Conservation (phyloP, 805 yeast genomes). For the Ogataea salicorniae region DNA sequence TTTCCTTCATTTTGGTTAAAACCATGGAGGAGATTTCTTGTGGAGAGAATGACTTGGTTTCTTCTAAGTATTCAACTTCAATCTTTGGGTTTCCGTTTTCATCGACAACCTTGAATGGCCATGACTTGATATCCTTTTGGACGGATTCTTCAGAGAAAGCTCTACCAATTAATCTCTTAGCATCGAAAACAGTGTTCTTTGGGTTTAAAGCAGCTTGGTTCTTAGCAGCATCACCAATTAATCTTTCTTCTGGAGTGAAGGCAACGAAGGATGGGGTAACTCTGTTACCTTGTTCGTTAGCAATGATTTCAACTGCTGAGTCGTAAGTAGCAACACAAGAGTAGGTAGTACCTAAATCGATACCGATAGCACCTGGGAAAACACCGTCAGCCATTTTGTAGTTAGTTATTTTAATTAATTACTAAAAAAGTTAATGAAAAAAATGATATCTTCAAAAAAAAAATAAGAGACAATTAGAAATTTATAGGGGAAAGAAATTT, state of each 20-base stretch:
- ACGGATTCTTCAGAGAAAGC: slow-evolving; percentile 71
- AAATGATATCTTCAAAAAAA: neutral
- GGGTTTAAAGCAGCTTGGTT: slow-evolving; percentile 80
- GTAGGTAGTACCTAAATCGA: slow-evolving; percentile 89
- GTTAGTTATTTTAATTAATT: slow-evolving; percentile 4
- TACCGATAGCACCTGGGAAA: slow-evolving; percentile 99
- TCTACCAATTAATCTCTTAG: slow-evolving; percentile 78
- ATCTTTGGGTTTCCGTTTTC: slow-evolving; percentile 63
- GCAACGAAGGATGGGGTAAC: slow-evolving; percentile 80
- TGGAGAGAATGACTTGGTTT: slow-evolving; percentile 64
- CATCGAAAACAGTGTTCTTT: slow-evolving; percentile 73
- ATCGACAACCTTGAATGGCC: slow-evolving; percentile 75
- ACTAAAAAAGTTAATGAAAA: slow-evolving; percentile 1
- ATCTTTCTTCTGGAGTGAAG: slow-evolving; percentile 72
- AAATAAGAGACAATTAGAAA: neutral
- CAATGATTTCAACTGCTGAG: slow-evolving; percentile 72
- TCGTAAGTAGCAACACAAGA: slow-evolving; percentile 76
- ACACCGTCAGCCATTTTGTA: slow-evolving; percentile 91
- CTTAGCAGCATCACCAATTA: slow-evolving; percentile 81
- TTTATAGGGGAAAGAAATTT: neutral
- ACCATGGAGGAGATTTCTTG: slow-evolving; percentile 76
- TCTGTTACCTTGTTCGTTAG: slow-evolving; percentile 84
- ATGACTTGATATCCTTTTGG: slow-evolving; percentile 86
- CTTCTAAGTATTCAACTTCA: slow-evolving; percentile 66
- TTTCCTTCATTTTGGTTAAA: slow-evolving; percentile 76